A percentile compares a stretch with the other conserved stretches of the same genome.
These are phyloP conservation scores for Cardamine chenopodiifolia DNA, from an alignment of 345 rosid genomes.

Conservation along the genomic window DNA sequence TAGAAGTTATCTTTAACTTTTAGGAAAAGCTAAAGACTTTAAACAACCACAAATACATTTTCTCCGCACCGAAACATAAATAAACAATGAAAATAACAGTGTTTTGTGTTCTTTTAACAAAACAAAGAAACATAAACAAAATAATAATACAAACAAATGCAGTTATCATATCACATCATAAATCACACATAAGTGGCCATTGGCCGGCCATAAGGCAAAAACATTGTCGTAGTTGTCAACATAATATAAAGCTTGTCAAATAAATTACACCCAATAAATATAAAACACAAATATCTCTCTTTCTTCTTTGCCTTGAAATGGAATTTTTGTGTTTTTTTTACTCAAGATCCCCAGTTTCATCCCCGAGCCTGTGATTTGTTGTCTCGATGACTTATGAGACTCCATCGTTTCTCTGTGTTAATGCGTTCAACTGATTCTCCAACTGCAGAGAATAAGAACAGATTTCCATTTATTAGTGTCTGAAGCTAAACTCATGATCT, in stretches of 20 bases:
- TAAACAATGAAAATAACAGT: neutral
- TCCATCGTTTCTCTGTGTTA: slow-evolving; percentile 47
- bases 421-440: slow-evolving; percentile 62
- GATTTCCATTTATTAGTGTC: slow-evolving; percentile 6
- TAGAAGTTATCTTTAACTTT: no score
- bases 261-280: slow-evolving; percentile 38
- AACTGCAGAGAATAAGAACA: slow-evolving; percentile 53
- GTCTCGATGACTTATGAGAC: slow-evolving; percentile 40
- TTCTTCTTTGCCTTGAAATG: slow-evolving; percentile 27
- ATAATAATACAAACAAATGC: neutral
- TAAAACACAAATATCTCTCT: slow-evolving; percentile 25
- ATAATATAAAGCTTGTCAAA: slow-evolving; percentile 26
- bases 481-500: slow-evolving; percentile 6
- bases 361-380: slow-evolving; percentile 18
- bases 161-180: neutral
- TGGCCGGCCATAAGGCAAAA: neutral
- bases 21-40: neutral
- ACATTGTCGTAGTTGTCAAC: neutral
- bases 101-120: neutral
- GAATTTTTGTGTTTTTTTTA: slow-evolving; percentile 2
- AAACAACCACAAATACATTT: neutral
- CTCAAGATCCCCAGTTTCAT: slow-evolving; percentile 20
- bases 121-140: neutral
- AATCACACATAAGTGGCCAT: slow-evolving; percentile 7
- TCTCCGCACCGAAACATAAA: neutral